Conservation (phyloP, 345 rosid genomes). For the Corchorus olitorius region DNA sequence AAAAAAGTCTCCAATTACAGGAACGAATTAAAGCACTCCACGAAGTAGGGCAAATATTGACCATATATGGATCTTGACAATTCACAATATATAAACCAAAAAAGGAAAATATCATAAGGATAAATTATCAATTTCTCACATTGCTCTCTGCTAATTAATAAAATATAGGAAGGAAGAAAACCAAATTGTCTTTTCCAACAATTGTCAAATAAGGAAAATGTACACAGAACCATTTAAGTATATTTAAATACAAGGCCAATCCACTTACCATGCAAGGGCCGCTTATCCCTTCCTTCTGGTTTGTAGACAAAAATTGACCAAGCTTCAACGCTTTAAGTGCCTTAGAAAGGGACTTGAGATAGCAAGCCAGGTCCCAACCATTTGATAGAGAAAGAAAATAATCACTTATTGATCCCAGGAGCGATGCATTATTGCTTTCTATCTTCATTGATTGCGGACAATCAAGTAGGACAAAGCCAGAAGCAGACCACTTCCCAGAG, state of each 20-base stretch:
- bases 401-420: conserved; percentile 96
- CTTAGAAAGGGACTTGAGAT: conserved; percentile 91
- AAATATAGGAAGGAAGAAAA: not conserved
- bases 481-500: conserved; percentile 60
- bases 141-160: not conserved
- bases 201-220: not conserved
- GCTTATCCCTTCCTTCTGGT: conserved; percentile 83
- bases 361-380: conserved; percentile 96
- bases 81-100: not conserved
- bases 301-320: conserved; percentile 57
- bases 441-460: conserved; percentile 99
- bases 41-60: not conserved
- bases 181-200: not conserved
- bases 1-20: not conserved
- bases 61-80: not conserved
- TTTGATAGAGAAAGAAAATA: conserved; percentile 96
- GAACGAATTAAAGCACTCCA: not conserved
- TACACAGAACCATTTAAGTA: not conserved
- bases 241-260: not conserved
- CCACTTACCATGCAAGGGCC: conserved; percentile 76
- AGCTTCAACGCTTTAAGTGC: conserved; percentile 80
- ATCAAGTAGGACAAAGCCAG: conserved; percentile 90
- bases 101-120: not conserved
- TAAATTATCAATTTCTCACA: not conserved
- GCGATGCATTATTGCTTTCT: conserved; percentile 89